Percentiles rank a stretch among this genome's conserved stretches.
phyloP scores from a whole-genome alignment of 2,329 filamentous ascomycete species.

The Dothiorella sarmentorum region DNA sequence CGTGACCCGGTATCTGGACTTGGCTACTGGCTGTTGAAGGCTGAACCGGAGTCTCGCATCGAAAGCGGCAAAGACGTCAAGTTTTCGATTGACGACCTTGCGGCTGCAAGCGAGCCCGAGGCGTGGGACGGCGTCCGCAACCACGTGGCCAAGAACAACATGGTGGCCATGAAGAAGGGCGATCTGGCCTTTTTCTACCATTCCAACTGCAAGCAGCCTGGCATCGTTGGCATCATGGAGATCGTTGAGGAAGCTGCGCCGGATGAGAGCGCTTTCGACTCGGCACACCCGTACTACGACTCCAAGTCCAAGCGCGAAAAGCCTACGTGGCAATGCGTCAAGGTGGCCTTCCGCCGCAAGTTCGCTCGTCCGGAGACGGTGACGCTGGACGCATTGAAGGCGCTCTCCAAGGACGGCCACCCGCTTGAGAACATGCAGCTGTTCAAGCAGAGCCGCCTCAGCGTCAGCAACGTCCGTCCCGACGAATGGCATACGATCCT shows the following conservation, averaged over 20 bases:
- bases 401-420: slow-evolving; percentile 53
- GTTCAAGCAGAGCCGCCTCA: slow-evolving; percentile 76
- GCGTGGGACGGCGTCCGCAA: slow-evolving; percentile 76
- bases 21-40: slow-evolving; percentile 50
- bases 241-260: slow-evolving; percentile 80
- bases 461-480: slow-evolving; percentile 66
- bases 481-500: slow-evolving; percentile 65
- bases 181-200: slow-evolving; percentile 97
- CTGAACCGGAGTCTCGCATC: slow-evolving; percentile 75
- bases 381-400: slow-evolving; percentile 67
- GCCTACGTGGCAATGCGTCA: slow-evolving; percentile 83
- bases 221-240: slow-evolving; percentile 84
- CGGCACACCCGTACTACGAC: slow-evolving; percentile 78
- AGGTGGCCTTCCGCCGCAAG: slow-evolving; percentile 83
- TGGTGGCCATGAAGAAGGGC: slow-evolving; percentile 85
- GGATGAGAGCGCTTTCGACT: slow-evolving; percentile 73
- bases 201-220: slow-evolving; percentile 85
- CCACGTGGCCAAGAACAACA: slow-evolving; percentile 72
- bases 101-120: slow-evolving; percentile 69
- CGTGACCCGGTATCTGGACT: slow-evolving; percentile 3
- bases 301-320: slow-evolving; percentile 64
- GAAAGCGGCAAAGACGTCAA: slow-evolving; percentile 86
- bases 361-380: slow-evolving; percentile 62
- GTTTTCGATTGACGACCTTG: slow-evolving; percentile 91
- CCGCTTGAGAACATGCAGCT: slow-evolving; percentile 75